phyloP scores from a whole-genome alignment of 1,139 yeast species.

The Zygoascus meyerae region DNA sequence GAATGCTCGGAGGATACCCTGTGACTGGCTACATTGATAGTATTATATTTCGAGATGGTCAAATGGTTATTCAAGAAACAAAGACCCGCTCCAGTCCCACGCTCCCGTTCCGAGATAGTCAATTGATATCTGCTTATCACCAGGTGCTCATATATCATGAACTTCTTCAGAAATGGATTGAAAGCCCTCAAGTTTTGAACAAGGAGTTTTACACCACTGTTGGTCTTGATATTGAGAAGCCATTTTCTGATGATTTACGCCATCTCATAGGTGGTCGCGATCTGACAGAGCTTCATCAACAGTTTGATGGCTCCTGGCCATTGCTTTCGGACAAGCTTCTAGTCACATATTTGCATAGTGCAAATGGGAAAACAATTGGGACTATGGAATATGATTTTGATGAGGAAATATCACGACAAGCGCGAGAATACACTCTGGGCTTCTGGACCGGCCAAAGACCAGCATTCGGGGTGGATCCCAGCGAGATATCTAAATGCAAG shows the following conservation, averaged over 20 bases:
- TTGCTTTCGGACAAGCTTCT: conserved; percentile 14
- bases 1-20: conserved; percentile 17
- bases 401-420: conserved; percentile 15
- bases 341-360: conserved; percentile 20
- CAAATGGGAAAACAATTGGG: conserved; percentile 18
- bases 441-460: conserved; percentile 27
- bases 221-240: conserved; percentile 8
- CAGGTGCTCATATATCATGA: conserved; percentile 31
- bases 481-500: conserved; percentile 21
- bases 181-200: conserved; percentile 9
- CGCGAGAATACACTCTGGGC: conserved; percentile 23
- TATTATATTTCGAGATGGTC: conserved; percentile 10
- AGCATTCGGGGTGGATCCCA: conserved; percentile 26
- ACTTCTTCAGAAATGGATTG: conserved; percentile 19
- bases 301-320: conserved; percentile 3
- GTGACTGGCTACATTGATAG: conserved; percentile 33
- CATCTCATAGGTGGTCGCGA: neutral
- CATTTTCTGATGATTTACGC: conserved; percentile 6
- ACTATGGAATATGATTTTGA: conserved; percentile 20
- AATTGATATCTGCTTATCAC: conserved; percentile 29
- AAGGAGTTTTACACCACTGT: too few relatives aligned
- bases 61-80: conserved; percentile 29
- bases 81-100: conserved; percentile 25
- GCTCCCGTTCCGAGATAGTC: conserved; percentile 23
- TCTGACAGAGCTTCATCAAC: conserved; percentile 3